Evolutionary conservation across 2,329 filamentous ascomycete genomes (phyloP), one percentile per base, ranked within the genome.

Genomic region (Ceratocystis destructans): DNA sequence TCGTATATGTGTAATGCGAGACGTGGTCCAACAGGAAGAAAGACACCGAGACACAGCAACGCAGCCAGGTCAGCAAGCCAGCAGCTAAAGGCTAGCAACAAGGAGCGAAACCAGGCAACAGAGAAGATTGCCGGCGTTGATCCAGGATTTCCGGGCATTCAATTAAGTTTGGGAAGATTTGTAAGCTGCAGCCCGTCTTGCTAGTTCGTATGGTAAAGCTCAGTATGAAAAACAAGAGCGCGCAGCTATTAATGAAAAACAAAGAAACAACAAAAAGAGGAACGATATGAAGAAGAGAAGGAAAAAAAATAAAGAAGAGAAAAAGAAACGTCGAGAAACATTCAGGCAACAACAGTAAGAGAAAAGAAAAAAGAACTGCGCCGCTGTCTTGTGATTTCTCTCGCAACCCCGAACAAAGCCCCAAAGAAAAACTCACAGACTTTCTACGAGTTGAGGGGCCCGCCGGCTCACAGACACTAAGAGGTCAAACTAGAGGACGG

Each of bases 291-390:
- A n/a, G 61, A 25, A 20, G 48, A 12, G 17, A 46, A 31, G 44
- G 15, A 28, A 33, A 48, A 17, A 37, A 17, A 37, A n/a, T n/a
- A 28, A 65, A 65, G n/a, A 55, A 22, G 46, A 57, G 20, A 50
- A 28, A 28, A 66, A 63, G 28, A 66, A 55, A n/a, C 62, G 57
- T 7, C 28, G 20, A 63, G n/a, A 20, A 33, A 25, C 61, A n/a
- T 6, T 37, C 8, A 22, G 28, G 62, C 48, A 25, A 20, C 5
- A 61, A 50, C 2, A 62, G 61, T 41, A 64, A 7, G 22, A 67
- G 12, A 59, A 55, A 55, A 59, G 37, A 46, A 48, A 17, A 62
- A 46, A 62, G 28, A 31, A 48, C 61, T 62, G 45, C 8, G 55
- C 55, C 55, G 55, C 55, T 31, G 55, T 59, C 48, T 53, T 25